phyloP scores from a whole-genome alignment of 352 stramenopile species.

The Globisporangium uncinulatum region DNA sequence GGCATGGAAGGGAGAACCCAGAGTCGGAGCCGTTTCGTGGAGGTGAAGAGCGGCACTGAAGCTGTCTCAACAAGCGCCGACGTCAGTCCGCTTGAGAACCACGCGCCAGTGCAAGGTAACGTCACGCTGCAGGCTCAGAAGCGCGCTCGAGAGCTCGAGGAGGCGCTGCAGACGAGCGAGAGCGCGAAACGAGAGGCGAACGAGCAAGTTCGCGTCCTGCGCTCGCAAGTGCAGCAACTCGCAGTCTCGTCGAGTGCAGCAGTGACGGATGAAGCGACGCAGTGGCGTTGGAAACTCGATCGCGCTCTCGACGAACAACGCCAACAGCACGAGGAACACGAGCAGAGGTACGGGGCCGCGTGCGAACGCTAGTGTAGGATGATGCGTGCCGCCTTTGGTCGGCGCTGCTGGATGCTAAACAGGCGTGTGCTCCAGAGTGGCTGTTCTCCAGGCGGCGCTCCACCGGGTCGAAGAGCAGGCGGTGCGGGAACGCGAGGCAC shows the following conservation, averaged over 20 bases:
- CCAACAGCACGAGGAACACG: slow-evolving; percentile 30
- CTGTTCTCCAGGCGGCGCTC: slow-evolving; percentile 23
- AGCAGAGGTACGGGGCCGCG: slow-evolving; percentile 28
- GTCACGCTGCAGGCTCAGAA: slow-evolving; percentile 7
- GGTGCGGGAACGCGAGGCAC: slow-evolving; percentile 10
- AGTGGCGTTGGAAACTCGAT: slow-evolving; percentile 56
- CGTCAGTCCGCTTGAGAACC: neutral
- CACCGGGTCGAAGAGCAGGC: slow-evolving; percentile 19
- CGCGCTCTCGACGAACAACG: slow-evolving; percentile 44
- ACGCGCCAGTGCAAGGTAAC: slow-evolving; percentile 5
- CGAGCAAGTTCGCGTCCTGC: slow-evolving; percentile 40
- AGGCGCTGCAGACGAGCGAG: slow-evolving; percentile 23
- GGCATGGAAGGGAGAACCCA: neutral
- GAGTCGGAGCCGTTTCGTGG: slow-evolving; percentile 1
- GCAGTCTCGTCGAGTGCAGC: slow-evolving; percentile 12
- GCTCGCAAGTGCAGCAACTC: slow-evolving; percentile 38
- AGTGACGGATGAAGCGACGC: slow-evolving; percentile 24
- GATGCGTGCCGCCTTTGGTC: no score
- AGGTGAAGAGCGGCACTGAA: slow-evolving; percentile 6
- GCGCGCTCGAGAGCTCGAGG: slow-evolving; percentile 21
- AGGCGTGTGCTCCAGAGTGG: slow-evolving; percentile 15
- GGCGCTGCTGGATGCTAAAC: neutral
- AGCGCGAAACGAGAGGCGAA: slow-evolving; percentile 35
- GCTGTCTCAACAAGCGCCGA: neutral
- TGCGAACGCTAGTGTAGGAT: no score